These are phyloP conservation scores for Ceratobasidium sp. DNA, from an alignment of 1,284 basidiomycete genomes.

Conservation along the genomic window DNA sequence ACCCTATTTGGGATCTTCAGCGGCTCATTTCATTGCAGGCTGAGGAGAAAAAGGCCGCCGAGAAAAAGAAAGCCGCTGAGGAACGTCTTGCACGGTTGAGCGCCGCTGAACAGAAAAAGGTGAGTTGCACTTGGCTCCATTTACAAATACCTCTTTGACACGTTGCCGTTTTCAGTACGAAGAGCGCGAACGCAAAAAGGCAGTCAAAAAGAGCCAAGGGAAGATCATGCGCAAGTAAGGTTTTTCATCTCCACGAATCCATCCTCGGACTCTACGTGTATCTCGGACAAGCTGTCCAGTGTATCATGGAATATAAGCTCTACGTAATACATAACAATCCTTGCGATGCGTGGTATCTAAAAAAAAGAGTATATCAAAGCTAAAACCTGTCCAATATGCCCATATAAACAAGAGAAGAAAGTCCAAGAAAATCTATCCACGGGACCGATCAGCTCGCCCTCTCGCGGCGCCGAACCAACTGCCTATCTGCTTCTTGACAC, in stretches of 20 bases:
- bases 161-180: conserved; percentile 24
- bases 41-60: conserved; percentile 75
- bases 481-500: conserved; percentile 28
- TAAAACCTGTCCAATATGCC: conserved; percentile 5
- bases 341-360: conserved; percentile 44
- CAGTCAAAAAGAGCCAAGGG: conserved; percentile 39
- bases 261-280: conserved; percentile 8
- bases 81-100: conserved; percentile 78
- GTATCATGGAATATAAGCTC: conserved; percentile 44
- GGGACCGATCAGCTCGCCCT: conserved; percentile 19
- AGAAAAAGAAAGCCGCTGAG: conserved; percentile 80
- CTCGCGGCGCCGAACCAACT: conserved; percentile 24
- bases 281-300: conserved; percentile 14
- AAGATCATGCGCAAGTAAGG: conserved; percentile 44
- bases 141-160: not conserved
- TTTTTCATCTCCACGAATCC: not conserved
- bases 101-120: conserved; percentile 87
- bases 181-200: conserved; percentile 44
- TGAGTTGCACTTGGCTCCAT: conserved; percentile 17
- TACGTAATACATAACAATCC: conserved; percentile 46
- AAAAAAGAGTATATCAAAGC: conserved; percentile 25
- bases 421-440: not conserved
- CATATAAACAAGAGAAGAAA: conserved; percentile 8
- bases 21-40: conserved; percentile 56
- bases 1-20: not conserved